Evolutionary conservation across 805 yeast genomes (phyloP), one percentile per base, ranked within the genome.

Genomic region (Candida insectorum): DNA sequence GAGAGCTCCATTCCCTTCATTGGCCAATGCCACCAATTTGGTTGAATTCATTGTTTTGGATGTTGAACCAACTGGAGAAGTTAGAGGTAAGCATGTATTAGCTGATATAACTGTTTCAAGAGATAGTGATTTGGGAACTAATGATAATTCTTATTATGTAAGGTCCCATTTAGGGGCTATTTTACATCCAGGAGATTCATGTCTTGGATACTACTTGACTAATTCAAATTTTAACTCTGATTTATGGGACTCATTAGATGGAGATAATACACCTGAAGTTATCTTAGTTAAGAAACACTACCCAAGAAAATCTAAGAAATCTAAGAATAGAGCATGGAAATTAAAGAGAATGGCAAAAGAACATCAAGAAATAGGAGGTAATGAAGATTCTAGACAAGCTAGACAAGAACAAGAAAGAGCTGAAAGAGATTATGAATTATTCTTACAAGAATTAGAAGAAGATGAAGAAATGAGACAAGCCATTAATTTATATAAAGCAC

Each of bases 321-420:
- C 75, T 45, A 82, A 81, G 75, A 76, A 80, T 71, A 80, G 91
- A 73, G 71, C 71, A 60, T 86, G 95, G 95, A 86, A 83, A 64
- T 78, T 91, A 62, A 85, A 85, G 80, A 84, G 97, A 73, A 89
- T 91, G 96, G 97, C 97, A 24, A 85, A 74, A 54, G 97, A 93
- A 65, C 95, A 89, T 65, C 76, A 78, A 46, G 97, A 89, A 49
- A 79, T 86, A 45, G 88, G 81, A 28, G 94, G 93, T 37, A 71
- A 77, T 45, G 79, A 77, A 47, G 73, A 66, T 44, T 60, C 71
- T 12, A 82, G 88, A 65, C 82, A 77, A 44, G 89, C 86, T 36
- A 83, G 77, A 68, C 93, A 85, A 61, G 96, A 88, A 43, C 79
- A 79, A 50, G 97, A 87, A 58, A 75, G 85, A 50, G 96, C 95